Evolutionary conservation across 2,329 filamentous ascomycete genomes (phyloP), one percentile per base, ranked within the genome.

Genomic region (Colletotrichum musae): DNA sequence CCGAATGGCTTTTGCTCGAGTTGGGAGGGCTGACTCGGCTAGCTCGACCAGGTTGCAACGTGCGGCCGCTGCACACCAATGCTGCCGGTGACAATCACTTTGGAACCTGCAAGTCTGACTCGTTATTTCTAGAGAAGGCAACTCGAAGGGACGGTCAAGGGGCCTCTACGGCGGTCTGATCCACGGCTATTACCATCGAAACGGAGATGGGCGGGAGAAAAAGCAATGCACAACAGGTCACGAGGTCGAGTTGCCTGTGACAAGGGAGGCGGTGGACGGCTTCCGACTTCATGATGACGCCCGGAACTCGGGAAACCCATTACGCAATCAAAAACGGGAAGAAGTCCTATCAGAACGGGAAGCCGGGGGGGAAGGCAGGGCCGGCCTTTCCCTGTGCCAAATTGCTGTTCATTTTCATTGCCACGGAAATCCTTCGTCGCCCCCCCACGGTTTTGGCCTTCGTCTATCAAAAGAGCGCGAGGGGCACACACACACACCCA

Each of bases 171-270:
- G 6, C 64, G 41, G 50, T 26, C 51, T 48, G 41, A 16, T 62
- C 28, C 41, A 60, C 58, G 26, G 24, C 13, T 6, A 39, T 12
- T 28, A 21, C 28, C 41, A 21, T 21, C 50, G 28, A 57, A 51
- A 45, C 28, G 6, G 28, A 48, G 21, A 51, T 59, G 43, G 39
- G 26, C 39, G 43, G 18, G 13, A 24, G 18, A 58, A 64, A 69
- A 65, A 51, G 60, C 50, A 69, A 69, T 39, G 36, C 32, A 45
- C 48, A 52, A 36, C 18, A 32, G 54, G 57, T 66, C 66, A 69
- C 51, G 66, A 60, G 66, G 62, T 18, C 32, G n/a, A 13, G 16
- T 41, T 18, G n/a, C 51, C 26, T 66, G 50, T 28, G 66, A 66
- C 66, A 66, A 66, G 56, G 62, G 51, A 69, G 52, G 41, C 21